Evolutionary conservation across 2,329 filamentous ascomycete species (phyloP).

Genomic region (Cladosporium austrohemisphaericum): DNA sequence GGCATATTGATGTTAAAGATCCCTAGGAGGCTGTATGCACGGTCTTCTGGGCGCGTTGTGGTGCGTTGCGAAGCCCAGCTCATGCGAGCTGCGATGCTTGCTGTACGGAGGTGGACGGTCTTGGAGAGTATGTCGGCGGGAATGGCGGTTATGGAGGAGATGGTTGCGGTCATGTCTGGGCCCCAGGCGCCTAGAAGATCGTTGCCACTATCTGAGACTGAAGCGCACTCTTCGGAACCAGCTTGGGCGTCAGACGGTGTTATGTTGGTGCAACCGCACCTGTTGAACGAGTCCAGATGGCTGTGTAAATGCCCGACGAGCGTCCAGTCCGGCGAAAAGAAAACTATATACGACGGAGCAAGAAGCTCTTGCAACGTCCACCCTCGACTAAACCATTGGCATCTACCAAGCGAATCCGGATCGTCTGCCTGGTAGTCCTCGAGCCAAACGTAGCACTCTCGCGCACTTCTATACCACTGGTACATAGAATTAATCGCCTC

Average conservation of each 20-base stretch:
- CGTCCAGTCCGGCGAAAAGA: constrained; percentile 19
- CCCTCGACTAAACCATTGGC: constrained; percentile 21
- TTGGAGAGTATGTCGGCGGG: no score
- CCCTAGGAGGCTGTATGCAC: constrained; percentile 23
- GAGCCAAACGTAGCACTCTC: background rate
- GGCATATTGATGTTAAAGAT: constrained; percentile 22
- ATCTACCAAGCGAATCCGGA: background rate
- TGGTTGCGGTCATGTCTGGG: no score
- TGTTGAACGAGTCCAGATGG: no score
- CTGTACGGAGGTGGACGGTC: no score
- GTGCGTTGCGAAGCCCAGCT: constrained; percentile 19
- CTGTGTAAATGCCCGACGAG: constrained; percentile 25
- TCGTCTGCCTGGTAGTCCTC: background rate
- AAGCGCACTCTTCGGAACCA: no score
- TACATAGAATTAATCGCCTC: no score
- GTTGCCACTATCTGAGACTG: no score
- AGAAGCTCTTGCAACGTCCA: constrained; percentile 26
- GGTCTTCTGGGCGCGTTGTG: constrained; percentile 21
- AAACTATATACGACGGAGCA: constrained; percentile 18
- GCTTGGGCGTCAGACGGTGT: no score
- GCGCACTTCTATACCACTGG: constrained; percentile 9
- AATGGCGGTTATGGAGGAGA: no score
- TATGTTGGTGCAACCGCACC: no score
- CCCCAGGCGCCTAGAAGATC: no score
- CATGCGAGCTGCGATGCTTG: constrained; percentile 15